phyloP scores from a whole-genome alignment of 768 basidiomycete species.

The Xanthoconium stramineum region DNA sequence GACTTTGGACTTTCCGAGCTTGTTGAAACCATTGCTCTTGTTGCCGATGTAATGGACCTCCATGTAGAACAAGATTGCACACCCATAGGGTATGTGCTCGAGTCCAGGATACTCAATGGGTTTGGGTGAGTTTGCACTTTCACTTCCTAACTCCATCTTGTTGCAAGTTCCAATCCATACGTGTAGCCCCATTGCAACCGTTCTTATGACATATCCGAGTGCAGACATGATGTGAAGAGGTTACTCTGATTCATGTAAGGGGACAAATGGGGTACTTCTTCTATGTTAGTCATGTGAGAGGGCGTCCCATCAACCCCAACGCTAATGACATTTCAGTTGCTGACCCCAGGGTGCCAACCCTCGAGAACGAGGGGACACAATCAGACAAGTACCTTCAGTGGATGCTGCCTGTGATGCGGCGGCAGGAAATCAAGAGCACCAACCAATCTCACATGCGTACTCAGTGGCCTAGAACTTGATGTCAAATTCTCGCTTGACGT shows the following conservation, averaged over 20 bases:
- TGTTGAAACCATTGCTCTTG: conserved; percentile 82
- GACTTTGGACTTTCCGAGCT: conserved; percentile 75
- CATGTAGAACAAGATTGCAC: conserved; percentile 74
- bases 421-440: conserved; percentile 1
- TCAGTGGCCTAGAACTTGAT: conserved; percentile 24
- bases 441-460: conserved; percentile 14
- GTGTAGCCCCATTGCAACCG: conserved; percentile 82
- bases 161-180: neutral
- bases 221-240: conserved; percentile 9
- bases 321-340: conserved; percentile 13
- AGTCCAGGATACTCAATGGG: conserved; percentile 86
- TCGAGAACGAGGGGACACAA: conserved; percentile 16
- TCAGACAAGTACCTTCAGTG: conserved; percentile 3
- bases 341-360: conserved; percentile 9
- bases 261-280: conserved; percentile 14
- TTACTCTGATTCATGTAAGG: conserved; percentile 3
- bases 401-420: conserved; percentile 2
- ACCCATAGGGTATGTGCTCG: conserved; percentile 82
- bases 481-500: conserved; percentile 27
- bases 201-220: conserved; percentile 56
- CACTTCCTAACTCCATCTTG: neutral
- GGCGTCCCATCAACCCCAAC: conserved; percentile 14
- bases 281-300: conserved; percentile 8
- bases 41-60: conserved; percentile 91
- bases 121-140: conserved; percentile 64